phyloP scores from a whole-genome alignment of 345 rosid species.

The Pseudoturritis turrita region DNA sequence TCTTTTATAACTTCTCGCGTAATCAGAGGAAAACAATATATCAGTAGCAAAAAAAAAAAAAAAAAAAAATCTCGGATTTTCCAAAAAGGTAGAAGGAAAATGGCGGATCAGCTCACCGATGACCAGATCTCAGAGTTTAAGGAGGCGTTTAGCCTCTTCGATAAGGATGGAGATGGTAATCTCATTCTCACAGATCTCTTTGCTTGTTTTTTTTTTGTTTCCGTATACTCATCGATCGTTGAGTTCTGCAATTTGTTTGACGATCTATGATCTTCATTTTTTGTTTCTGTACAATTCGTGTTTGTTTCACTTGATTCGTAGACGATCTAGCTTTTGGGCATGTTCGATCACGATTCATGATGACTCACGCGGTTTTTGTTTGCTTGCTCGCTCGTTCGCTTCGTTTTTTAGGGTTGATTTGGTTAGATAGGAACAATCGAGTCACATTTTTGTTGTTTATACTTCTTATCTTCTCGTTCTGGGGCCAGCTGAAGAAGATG shows the following conservation, averaged over 20 bases:
- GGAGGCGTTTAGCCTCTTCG: slow-evolving; percentile 41
- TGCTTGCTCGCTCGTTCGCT: background rate
- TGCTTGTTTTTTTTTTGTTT: background rate
- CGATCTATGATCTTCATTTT: background rate
- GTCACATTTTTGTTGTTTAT: too few relatives aligned
- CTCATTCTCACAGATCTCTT: slow-evolving; percentile 18
- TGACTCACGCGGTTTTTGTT: background rate
- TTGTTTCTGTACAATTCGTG: background rate
- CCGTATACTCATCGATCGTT: background rate
- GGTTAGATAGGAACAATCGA: background rate
- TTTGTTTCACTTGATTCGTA: slow-evolving; percentile 6
- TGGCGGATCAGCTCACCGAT: slow-evolving; percentile 55
- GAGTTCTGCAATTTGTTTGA: background rate
- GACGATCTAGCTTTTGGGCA: slow-evolving; percentile 4
- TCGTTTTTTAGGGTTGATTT: background rate
- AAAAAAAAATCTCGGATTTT: background rate
- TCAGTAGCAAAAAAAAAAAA: background rate
- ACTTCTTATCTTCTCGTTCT: too few relatives aligned
- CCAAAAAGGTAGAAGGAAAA: slow-evolving; percentile 1
- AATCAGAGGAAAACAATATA: background rate
- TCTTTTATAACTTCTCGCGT: background rate
- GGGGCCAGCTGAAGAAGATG: too few relatives aligned
- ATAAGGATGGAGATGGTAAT: slow-evolving; percentile 54
- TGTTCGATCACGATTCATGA: background rate
- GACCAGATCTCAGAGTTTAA: slow-evolving; percentile 49